Percentiles rank a stretch among this genome's conserved stretches.
These are phyloP conservation scores for Penicillium sp. DNA, from an alignment of 2,329 filamentous ascomycete species.

Conservation along the genomic window DNA sequence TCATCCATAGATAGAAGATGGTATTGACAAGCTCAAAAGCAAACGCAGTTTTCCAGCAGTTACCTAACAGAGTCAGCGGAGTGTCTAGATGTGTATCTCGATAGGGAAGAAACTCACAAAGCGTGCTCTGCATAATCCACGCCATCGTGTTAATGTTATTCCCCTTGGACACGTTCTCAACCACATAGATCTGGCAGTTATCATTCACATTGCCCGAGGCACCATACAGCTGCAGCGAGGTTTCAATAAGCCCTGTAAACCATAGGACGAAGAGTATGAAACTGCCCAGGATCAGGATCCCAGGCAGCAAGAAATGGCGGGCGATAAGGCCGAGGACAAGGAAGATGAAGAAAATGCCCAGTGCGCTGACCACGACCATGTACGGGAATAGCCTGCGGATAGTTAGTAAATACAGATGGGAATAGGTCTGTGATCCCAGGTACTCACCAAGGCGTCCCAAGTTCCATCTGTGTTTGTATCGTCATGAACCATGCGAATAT, in stretches of 20 bases:
- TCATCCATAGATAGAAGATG: constrained; percentile 63
- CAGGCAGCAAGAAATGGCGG: constrained; percentile 54
- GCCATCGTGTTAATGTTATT: constrained; percentile 54
- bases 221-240: constrained; percentile 58
- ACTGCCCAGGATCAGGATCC: constrained; percentile 54
- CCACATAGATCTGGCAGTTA: constrained; percentile 56
- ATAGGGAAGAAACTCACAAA: constrained; percentile 45
- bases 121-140: constrained; percentile 58
- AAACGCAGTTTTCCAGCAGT: constrained; percentile 60
- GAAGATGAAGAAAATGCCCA: constrained; percentile 56
- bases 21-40: constrained; percentile 59
- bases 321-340: constrained; percentile 54
- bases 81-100: no score
- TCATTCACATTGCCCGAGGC: constrained; percentile 52
- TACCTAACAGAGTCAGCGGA: constrained; percentile 37
- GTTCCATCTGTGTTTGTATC: constrained; percentile 51
- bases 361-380: constrained; percentile 54
- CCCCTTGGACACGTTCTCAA: constrained; percentile 43
- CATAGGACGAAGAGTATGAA: constrained; percentile 60
- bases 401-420: background rate
- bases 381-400: constrained; percentile 57
- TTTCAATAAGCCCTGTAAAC: constrained; percentile 59
- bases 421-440: background rate
- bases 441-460: constrained; percentile 57
- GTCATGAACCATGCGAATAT: constrained; percentile 57